A percentile compares a stretch with the other conserved stretches of the same genome.
These are phyloP conservation scores for Curvularia sp. DNA, from an alignment of 2,329 filamentous ascomycete genomes.

Conservation along the genomic window DNA sequence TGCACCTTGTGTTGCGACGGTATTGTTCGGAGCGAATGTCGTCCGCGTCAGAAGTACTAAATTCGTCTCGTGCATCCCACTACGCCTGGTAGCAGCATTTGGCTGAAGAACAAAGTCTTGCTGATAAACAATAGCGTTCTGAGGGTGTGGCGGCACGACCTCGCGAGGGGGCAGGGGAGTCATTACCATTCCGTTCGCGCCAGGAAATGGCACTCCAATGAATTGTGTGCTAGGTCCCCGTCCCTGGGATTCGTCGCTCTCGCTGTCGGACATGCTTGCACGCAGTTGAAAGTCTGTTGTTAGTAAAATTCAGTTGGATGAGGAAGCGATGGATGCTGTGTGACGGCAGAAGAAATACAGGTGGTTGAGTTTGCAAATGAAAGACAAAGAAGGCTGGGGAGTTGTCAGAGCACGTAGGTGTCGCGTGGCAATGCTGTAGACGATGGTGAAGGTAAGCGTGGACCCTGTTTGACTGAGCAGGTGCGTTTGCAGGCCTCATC, in stretches of 20 bases:
- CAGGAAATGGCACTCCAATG: background rate
- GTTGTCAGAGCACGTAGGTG: background rate
- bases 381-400: too few relatives aligned
- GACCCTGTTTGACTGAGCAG: background rate
- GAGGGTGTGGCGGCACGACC: too few relatives aligned
- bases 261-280: conserved; percentile 17
- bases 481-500: background rate
- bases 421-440: background rate
- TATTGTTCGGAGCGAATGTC: background rate
- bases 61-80: too few relatives aligned
- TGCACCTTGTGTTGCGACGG: background rate
- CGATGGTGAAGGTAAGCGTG: background rate
- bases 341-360: background rate
- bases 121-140: too few relatives aligned
- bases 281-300: conserved; percentile 13
- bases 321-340: conserved; percentile 9
- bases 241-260: background rate
- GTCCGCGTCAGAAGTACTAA: too few relatives aligned
- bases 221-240: background rate
- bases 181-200: too few relatives aligned
- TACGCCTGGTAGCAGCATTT: too few relatives aligned
- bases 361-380: background rate
- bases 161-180: too few relatives aligned
- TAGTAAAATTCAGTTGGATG: conserved; percentile 7
- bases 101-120: too few relatives aligned